phyloP scores from a whole-genome alignment of 257 asterid genomes.

The Solanum medicagineum region DNA sequence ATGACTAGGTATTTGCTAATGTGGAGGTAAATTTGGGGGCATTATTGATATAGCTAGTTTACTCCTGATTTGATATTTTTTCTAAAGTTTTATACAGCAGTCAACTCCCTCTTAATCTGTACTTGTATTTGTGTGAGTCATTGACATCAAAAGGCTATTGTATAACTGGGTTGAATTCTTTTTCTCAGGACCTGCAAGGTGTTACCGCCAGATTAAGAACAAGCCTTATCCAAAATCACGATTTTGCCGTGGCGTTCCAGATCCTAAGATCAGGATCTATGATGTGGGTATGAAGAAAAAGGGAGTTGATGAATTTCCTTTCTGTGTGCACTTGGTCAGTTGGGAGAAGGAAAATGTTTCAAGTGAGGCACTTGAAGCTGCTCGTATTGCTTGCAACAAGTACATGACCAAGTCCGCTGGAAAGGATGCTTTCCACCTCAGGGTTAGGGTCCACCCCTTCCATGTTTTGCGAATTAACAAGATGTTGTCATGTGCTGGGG shows the following conservation, averaged over 20 bases:
- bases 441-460: constrained; percentile 14
- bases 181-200: constrained; percentile 10
- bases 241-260: constrained; percentile 12
- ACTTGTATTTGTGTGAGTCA: not conserved
- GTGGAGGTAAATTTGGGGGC: not conserved
- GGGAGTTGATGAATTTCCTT: constrained; percentile 13
- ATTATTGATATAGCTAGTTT: not conserved
- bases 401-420: constrained; percentile 13
- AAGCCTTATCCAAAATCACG: constrained; percentile 12
- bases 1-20: not conserved
- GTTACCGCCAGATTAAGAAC: constrained; percentile 13
- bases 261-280: constrained; percentile 11
- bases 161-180: not conserved
- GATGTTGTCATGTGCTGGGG: constrained; percentile 16
- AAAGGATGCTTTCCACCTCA: constrained; percentile 8
- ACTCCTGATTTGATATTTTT: not conserved
- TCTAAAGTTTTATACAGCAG: not conserved
- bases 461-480: constrained; percentile 12
- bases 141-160: not conserved
- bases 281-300: constrained; percentile 11
- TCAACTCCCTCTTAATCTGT: not conserved
- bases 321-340: constrained; percentile 10
- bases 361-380: constrained; percentile 12
- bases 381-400: constrained; percentile 14
- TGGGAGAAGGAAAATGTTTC: constrained; percentile 14